Evolutionary conservation across 1,139 yeast genomes (phyloP).

Genomic region (Saccharomyces pastorianus): DNA sequence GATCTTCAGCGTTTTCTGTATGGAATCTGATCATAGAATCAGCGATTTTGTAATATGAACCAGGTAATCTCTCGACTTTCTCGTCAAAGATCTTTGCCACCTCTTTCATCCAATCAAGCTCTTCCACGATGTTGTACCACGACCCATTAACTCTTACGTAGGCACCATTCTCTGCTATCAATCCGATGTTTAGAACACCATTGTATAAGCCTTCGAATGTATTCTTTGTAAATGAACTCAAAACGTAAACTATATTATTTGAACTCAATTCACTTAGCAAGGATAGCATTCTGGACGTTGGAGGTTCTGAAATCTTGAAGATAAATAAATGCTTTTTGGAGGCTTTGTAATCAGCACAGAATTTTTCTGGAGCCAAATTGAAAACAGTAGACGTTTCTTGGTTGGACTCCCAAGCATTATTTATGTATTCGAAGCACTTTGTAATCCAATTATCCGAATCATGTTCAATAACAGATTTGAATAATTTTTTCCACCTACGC

Average conservation of each 20-base stretch:
- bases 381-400: conserved; percentile 33
- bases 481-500: conserved; percentile 54
- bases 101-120: conserved; percentile 46
- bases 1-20: conserved; percentile 59
- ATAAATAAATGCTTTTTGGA: conserved; percentile 41
- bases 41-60: conserved; percentile 58
- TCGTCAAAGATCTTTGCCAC: conserved; percentile 52
- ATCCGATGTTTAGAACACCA: conserved; percentile 61
- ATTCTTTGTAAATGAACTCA: conserved; percentile 52
- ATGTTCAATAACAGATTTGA: conserved; percentile 49
- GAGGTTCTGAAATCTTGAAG: conserved; percentile 42
- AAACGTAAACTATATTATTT: conserved; percentile 56
- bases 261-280: conserved; percentile 45
- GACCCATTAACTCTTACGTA: conserved; percentile 40
- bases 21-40: conserved; percentile 68
- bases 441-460: conserved; percentile 73
- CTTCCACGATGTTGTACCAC: conserved; percentile 60
- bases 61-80: conserved; percentile 69
- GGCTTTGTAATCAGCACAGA: conserved; percentile 29
- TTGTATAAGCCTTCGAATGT: conserved; percentile 60
- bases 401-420: conserved; percentile 53
- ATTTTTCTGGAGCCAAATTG: conserved; percentile 36
- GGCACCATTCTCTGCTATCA: conserved; percentile 85
- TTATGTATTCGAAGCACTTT: conserved; percentile 46
- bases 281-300: conserved; percentile 41